These are phyloP conservation scores for Lepidopterella palustris DNA, from an alignment of 495 filamentous ascomycete species.

Conservation along the genomic window DNA sequence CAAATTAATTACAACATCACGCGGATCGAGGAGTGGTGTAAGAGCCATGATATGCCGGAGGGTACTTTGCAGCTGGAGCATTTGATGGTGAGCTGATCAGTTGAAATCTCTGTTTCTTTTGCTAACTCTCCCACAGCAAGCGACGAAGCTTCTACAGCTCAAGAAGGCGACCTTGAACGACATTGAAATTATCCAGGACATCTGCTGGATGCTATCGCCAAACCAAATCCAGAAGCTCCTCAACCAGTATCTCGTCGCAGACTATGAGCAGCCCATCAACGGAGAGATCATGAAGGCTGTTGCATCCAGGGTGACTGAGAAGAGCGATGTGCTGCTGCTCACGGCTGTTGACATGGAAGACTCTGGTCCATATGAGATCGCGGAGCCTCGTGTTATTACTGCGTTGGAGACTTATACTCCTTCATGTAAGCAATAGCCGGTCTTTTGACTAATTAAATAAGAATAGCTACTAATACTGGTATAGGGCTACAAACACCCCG, in stretches of 20 bases:
- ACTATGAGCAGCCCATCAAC: conserved; percentile 99
- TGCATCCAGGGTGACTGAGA: conserved; percentile 92
- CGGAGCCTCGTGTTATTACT: conserved; percentile 90
- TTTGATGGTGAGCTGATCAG: conserved; percentile 56
- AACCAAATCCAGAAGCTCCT: conserved; percentile 99
- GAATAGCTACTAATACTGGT: conserved; percentile 7
- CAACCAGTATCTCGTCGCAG: conserved; percentile 97
- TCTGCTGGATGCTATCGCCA: conserved; percentile 99
- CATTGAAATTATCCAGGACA: conserved; percentile 99
- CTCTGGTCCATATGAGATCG: conserved; percentile 98
- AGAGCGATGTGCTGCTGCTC: conserved; percentile 90
- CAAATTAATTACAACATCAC: conserved; percentile 99
- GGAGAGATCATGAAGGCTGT: conserved; percentile 99
- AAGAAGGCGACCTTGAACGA: conserved; percentile 99
- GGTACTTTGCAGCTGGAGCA: conserved; percentile 97
- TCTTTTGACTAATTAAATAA: conserved; percentile 18
- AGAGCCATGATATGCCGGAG: conserved; percentile 99
- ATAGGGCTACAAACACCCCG: conserved; percentile 91
- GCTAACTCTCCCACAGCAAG: conserved; percentile 60
- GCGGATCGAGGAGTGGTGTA: conserved; percentile 99
- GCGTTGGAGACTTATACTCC: conserved; percentile 97
- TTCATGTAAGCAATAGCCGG: conserved; percentile 70
- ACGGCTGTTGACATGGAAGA: conserved; percentile 98
- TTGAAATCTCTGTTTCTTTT: neutral
- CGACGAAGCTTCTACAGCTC: conserved; percentile 94